These are phyloP conservation scores for Skeletonema tropicum DNA, from an alignment of 108 stramenopile species.

Conservation along the genomic window DNA sequence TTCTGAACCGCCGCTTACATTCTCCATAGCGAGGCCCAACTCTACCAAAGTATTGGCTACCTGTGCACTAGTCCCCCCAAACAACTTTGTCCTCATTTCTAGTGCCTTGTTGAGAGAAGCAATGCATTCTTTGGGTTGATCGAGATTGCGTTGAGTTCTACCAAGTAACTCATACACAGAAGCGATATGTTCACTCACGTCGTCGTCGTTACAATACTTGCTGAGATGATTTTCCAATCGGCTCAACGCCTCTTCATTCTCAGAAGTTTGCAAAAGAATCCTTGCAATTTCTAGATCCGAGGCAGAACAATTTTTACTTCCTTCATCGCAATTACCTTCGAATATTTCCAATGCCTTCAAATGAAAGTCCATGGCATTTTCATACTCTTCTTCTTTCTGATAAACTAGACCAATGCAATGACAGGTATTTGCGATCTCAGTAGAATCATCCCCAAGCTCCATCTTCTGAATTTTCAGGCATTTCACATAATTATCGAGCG, in stretches of 20 bases:
- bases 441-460: conserved; percentile 29
- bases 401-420: conserved; percentile 49
- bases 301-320: conserved; percentile 12
- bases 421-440: conserved; percentile 39
- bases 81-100: conserved; percentile 37
- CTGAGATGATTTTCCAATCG: conserved; percentile 18
- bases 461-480: conserved; percentile 39
- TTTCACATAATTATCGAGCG: conserved; percentile 40
- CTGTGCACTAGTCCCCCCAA: conserved; percentile 23
- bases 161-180: conserved; percentile 37
- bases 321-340: conserved; percentile 26
- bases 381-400: conserved; percentile 18
- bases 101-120: conserved; percentile 38
- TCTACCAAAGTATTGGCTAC: conserved; percentile 49
- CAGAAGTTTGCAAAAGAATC: conserved; percentile 14
- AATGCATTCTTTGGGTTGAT: conserved; percentile 38
- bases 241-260: conserved; percentile 31
- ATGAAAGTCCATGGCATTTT: conserved; percentile 44
- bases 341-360: conserved; percentile 36
- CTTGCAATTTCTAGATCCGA: conserved; percentile 22
- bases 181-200: conserved; percentile 31
- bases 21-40: conserved; percentile 39
- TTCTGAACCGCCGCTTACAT: conserved; percentile 39
- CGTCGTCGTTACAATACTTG: conserved; percentile 22
- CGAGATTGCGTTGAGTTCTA: conserved; percentile 38